Base-by-base conservation (phyloP, 75 land plant genomes). In the Sequoia sempervirens region DNA sequence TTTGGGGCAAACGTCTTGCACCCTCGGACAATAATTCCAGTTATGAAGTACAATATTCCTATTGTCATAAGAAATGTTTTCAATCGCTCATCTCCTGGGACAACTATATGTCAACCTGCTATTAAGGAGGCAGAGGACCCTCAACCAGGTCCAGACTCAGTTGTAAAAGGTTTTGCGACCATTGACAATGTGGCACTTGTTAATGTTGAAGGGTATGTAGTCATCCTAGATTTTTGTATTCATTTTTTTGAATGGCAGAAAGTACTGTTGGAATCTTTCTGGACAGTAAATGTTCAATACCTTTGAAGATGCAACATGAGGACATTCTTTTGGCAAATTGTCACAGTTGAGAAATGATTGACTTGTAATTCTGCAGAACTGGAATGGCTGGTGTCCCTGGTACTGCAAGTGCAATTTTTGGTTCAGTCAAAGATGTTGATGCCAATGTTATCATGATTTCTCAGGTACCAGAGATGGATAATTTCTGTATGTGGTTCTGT, bases 331-430 rank as follows among this genome's bases (percentile, higher is more conserved):
- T 34, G 83, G 17, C n/a, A 43, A 74, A 70, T 28, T 64, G 23
- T 73, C 32, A 17, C 85, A 34, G 53, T 38, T 15, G 37, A 70
- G 47, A 53, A 12, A 38, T 81, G 82, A 32, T 50, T 26, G 47
- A 75, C 53, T 70, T 37, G 23, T 84, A 40, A 82, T 61, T 82
- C 75, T 93, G 75, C 91, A 97, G 99, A 82, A 97, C 99, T 88
- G 99, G 99, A 83, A 97, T 97, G 99, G 99, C 96, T 86, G 99
- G 99, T 88, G 96, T 97, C 85, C 99, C 99, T 79, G 99, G 99
- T 84, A 95, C 98, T 56, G 98, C 99, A 40, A 94, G 95, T 91
- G 91, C 88, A n/a, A 97, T 97, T 80, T 97, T 97, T 94, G 90
- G 89, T 87, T 88, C 98, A 15, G 99, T 97, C 50, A 97, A 97